Evolutionary conservation across 768 basidiomycete genomes (phyloP), one percentile per base, ranked within the genome.

Genomic region (Pleurotus citrinopileatus): DNA sequence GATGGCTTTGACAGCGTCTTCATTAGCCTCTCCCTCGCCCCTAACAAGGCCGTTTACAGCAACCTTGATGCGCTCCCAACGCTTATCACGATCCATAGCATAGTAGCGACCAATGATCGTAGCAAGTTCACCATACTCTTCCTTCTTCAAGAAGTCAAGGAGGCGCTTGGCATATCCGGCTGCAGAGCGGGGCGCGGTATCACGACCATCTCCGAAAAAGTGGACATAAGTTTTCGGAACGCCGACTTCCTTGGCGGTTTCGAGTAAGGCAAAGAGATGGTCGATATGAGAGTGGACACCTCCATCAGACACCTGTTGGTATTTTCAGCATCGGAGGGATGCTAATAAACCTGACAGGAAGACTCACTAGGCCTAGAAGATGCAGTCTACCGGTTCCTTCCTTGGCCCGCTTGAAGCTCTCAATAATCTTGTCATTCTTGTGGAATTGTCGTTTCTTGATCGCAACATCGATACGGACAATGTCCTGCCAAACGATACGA

Each of bases 271-370:
- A 62, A 86, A 92, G 32, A 98, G 81, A 68, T 97, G 94, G 47
- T 69, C 81, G 66, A 92, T 96, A 70, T 96, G 94, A 1, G 95
- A 96, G 73, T 96, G 95, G n/a, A 97, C 94, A 61, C 94, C 94
- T 26, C 94, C 94, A 60, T 98, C 94, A 12, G 94, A 97, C 50
- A 94, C 76, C 91, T 94, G 2, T 4, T 23, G 23, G 34, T 25
- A 19, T 9, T 25, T 8, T 52, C 13, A 44, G 42, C n/a, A 47
- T 26, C 13, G 7, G 29, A 9, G 15, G 40, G 34, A n/a, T 8
- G 40, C 13, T 54, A 55, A 46, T 45, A 22, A 12, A 53, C 45
- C 42, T 25, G 23, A 40, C 13, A 37, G 34, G 26, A 55, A 6
- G 29, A 71, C 80, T 51, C 66, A 95, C 90, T 64, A 96, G 76